A percentile compares a stretch with the other conserved stretches of the same genome.
phyloP scores from a whole-genome alignment of 371 early-diverging fungal species.

The Mucor racemosus region DNA sequence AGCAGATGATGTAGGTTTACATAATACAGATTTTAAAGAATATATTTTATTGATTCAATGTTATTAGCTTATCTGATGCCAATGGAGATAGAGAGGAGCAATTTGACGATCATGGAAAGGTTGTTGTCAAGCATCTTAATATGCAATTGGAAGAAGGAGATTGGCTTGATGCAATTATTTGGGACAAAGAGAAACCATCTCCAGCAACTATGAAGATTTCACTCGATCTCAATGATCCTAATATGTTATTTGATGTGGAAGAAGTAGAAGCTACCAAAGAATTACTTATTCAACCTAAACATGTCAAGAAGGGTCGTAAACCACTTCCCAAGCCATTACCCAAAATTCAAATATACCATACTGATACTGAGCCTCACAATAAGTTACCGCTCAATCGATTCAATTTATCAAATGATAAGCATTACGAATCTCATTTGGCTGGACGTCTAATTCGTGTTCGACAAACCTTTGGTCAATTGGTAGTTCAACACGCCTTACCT shows the following conservation, averaged over 20 bases:
- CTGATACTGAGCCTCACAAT: conserved; percentile 56
- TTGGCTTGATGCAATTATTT: conserved; percentile 76
- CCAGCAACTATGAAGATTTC: conserved; percentile 66
- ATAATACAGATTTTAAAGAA: too few relatives aligned
- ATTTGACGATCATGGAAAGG: not conserved
- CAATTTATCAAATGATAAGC: conserved; percentile 96
- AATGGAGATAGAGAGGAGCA: not conserved
- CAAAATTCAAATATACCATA: conserved; percentile 52
- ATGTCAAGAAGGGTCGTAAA: conserved; percentile 49
- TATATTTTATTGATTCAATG: too few relatives aligned
- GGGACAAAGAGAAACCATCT: conserved; percentile 72
- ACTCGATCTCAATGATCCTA: conserved; percentile 77
- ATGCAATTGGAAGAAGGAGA: conserved; percentile 65
- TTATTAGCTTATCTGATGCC: too few relatives aligned
- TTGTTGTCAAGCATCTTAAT: conserved; percentile 47
- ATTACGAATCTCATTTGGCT: conserved; percentile 81
- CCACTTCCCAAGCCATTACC: conserved; percentile 44
- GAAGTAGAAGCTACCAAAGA: conserved; percentile 58
- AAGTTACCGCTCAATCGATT: conserved; percentile 78
- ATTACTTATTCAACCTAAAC: conserved; percentile 45
- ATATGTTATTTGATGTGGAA: conserved; percentile 74
- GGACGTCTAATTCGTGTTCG: conserved; percentile 81
- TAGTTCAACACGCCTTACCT: conserved; percentile 93
- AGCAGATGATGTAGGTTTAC: not conserved
- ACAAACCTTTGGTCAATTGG: conserved; percentile 90